phyloP scores from a whole-genome alignment of 495 filamentous ascomycete species.

The Xylaria sp. region DNA sequence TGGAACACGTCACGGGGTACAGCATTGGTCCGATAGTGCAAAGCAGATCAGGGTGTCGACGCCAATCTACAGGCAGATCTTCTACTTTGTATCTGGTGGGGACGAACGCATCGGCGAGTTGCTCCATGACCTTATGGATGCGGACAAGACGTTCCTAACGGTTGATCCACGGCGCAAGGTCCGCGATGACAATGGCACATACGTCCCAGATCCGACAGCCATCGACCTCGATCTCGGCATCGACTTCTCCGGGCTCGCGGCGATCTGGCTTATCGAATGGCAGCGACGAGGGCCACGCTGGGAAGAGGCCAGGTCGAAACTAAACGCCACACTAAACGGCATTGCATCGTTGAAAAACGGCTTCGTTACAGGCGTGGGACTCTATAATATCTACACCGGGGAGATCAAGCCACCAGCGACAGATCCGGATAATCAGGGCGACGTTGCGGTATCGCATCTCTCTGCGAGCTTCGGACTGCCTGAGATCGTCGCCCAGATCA shows the following conservation, averaged over 20 bases:
- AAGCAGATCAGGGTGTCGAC: conserved; percentile 60
- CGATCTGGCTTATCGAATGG: conserved; percentile 57
- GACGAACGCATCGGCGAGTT: conserved; percentile 56
- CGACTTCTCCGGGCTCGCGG: conserved; percentile 57
- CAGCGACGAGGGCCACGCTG: conserved; percentile 52
- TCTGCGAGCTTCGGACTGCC: conserved; percentile 55
- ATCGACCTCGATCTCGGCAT: conserved; percentile 55
- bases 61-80: conserved; percentile 51
- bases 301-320: conserved; percentile 48
- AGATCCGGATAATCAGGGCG: conserved; percentile 50
- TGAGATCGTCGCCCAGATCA: conserved; percentile 51
- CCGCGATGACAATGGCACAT: conserved; percentile 45
- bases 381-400: conserved; percentile 51
- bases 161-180: conserved; percentile 59
- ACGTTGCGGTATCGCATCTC: conserved; percentile 51
- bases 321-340: conserved; percentile 48
- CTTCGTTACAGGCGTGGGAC: conserved; percentile 54
- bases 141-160: conserved; percentile 49
- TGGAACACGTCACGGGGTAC: conserved; percentile 59
- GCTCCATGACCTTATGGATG: conserved; percentile 48
- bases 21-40: conserved; percentile 57
- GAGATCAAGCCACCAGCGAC: conserved; percentile 48
- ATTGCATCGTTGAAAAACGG: conserved; percentile 53
- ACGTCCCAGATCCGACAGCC: conserved; percentile 50
- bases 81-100: conserved; percentile 56